These are phyloP conservation scores for Cercospora sp. DNA, from an alignment of 2,329 filamentous ascomycete genomes.

Conservation along the genomic window DNA sequence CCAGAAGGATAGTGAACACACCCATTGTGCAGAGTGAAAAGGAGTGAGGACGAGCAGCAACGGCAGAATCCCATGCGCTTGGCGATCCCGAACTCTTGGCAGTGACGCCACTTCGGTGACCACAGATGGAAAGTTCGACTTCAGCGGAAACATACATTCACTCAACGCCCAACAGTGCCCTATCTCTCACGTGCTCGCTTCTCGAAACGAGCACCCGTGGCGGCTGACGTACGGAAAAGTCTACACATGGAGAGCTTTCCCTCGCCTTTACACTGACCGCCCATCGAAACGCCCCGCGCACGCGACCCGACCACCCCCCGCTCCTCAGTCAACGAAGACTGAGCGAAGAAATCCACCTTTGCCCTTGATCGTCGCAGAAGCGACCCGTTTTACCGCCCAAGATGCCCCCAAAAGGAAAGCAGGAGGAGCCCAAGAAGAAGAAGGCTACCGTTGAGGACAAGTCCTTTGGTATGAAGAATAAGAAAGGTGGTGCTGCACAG, in stretches of 20 bases:
- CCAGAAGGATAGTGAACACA: slow-evolving; percentile 26
- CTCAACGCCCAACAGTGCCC: background rate
- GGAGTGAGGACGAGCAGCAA: background rate
- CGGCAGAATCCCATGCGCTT: background rate
- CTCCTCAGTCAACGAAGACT: slow-evolving; percentile 20
- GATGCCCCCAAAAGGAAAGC: slow-evolving; percentile 70
- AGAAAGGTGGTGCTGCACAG: slow-evolving; percentile 90
- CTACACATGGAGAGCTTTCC: slow-evolving; percentile 41
- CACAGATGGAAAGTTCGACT: slow-evolving; percentile 11
- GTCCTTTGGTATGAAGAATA: slow-evolving; percentile 99
- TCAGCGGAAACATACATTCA: background rate
- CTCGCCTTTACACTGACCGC: slow-evolving; percentile 33
- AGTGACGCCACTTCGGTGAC: slow-evolving; percentile 13
- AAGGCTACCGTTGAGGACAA: slow-evolving; percentile 80
- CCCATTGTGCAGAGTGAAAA: slow-evolving; percentile 22
- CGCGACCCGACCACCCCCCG: background rate
- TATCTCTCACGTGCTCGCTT: slow-evolving; percentile 8
- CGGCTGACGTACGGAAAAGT: slow-evolving; percentile 18
- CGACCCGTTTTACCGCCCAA: slow-evolving; percentile 41
- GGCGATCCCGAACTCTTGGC: slow-evolving; percentile 13
- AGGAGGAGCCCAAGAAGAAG: slow-evolving; percentile 50
- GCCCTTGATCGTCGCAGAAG: slow-evolving; percentile 8
- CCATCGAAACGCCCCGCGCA: slow-evolving; percentile 13
- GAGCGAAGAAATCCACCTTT: slow-evolving; percentile 13
- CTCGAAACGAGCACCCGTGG: slow-evolving; percentile 17